phyloP scores from a whole-genome alignment of 177 flowering plant genomes.

The Tripterygium wilfordii region DNA sequence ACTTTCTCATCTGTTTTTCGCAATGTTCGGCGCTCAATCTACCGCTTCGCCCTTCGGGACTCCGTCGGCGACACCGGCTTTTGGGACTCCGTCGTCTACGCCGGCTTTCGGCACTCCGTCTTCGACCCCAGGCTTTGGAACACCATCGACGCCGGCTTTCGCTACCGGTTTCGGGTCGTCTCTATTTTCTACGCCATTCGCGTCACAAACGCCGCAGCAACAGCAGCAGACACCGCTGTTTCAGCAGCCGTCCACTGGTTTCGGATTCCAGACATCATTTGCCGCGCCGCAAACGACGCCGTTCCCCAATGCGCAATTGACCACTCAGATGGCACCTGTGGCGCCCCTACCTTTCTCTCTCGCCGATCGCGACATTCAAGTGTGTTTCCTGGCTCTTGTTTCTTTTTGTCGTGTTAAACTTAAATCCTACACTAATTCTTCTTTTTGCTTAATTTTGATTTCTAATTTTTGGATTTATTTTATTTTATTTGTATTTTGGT shows the following conservation, averaged over 20 bases:
- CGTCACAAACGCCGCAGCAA: slow-evolving; percentile 44
- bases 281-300: slow-evolving; percentile 28
- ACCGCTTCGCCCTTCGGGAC: slow-evolving; percentile 39
- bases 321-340: slow-evolving; percentile 98
- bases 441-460: neutral
- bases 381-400: slow-evolving; percentile 7
- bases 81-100: slow-evolving; percentile 31
- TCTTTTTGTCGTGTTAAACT: neutral
- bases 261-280: slow-evolving; percentile 46
- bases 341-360: slow-evolving; percentile 91
- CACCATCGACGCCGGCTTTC: slow-evolving; percentile 45
- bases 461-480: neutral
- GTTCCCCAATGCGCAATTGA: slow-evolving; percentile 50
- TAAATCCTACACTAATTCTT: slow-evolving; percentile 5
- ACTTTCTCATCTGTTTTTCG: too few species aligned
- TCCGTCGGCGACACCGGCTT: slow-evolving; percentile 36
- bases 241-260: slow-evolving; percentile 35
- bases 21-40: slow-evolving; percentile 22
- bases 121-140: slow-evolving; percentile 42
- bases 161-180: slow-evolving; percentile 52
- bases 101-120: slow-evolving; percentile 31
- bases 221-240: slow-evolving; percentile 43
- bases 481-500: neutral
- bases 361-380: slow-evolving; percentile 95
- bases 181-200: slow-evolving; percentile 51